Base-by-base conservation (phyloP, 2,329 filamentous ascomycete genomes). In the Coniochaeta sp. region DNA sequence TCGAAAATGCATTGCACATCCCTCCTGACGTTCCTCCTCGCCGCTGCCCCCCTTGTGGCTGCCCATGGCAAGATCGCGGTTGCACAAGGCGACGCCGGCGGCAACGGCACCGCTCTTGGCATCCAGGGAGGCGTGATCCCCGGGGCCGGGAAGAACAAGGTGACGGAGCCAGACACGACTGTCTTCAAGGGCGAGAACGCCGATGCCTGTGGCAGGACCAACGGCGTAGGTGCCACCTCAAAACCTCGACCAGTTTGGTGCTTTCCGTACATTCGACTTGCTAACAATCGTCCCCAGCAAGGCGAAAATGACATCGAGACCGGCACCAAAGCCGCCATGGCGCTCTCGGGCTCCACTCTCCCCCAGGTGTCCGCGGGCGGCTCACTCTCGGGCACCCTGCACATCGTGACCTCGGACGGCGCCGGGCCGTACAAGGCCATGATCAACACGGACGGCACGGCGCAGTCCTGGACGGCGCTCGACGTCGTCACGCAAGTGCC, bases 131-230 rank as follows among this genome's bases (percentile, higher is more conserved):
- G 64, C 38, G 64, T 76, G 59, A 72, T 79, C 16, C 75, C 77
- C 7, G 71, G 72, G 8, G 61, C 74, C 0, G 76, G 77, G 24
- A 65, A 64, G 28, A 79, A 79, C 70, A 65, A 70, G 60, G 67
- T 67, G 10, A 79, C 76, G 1, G 75, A 79, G 63, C 66, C 74
- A 36, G 77, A 79, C 65, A 78, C 77, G 34, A 79, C 77, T 42
- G 71, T 79, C 63, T 79, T 79, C 70, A 61, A 36, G 34, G 34
- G 34, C 34, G 8, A 36, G 34, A 36, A 36, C 12, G 34, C 34
- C 34, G 34, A 36, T 12, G 34, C 34, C 34, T 36, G 34, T 36
- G 34, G 34, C 34, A 36, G 10, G 34, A 36, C 34, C 34, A 36
- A 36, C 14, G 34, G 34, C 34, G 63, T n/a, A 66, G 63, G 22